Percentiles rank a stretch among this genome's conserved stretches.
Evolutionary conservation across 164 flowering plant genomes (phyloP).

Genomic region (Chimonanthus salicifolius): DNA sequence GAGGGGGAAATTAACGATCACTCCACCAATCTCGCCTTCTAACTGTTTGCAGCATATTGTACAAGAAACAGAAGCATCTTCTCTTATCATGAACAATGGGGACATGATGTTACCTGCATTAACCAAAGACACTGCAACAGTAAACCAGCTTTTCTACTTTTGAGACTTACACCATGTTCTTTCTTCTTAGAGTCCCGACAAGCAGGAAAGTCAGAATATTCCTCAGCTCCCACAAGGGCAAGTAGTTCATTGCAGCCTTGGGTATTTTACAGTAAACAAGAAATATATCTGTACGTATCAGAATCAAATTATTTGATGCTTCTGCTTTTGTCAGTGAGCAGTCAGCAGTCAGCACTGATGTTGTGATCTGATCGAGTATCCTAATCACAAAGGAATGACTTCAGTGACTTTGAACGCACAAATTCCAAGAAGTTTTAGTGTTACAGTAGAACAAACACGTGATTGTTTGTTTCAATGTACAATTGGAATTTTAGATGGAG

Average conservation of each 20-base stretch:
- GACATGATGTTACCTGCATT: neutral
- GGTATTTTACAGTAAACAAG: neutral
- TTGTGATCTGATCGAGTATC: neutral
- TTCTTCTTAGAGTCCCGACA: neutral
- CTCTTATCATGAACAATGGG: neutral
- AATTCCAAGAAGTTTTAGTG: neutral
- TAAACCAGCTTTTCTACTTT: neutral
- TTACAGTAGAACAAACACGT: neutral
- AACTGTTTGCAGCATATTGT: neutral
- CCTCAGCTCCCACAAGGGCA: neutral
- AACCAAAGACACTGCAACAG: neutral
- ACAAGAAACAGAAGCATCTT: neutral
- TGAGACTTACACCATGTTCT: neutral
- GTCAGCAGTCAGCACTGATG: neutral
- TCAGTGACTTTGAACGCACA: neutral
- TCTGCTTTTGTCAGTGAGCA: too few species aligned
- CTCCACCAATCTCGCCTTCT: too few species aligned
- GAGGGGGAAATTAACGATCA: too few species aligned
- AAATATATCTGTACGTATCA: too few species aligned
- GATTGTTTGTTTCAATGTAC: neutral
- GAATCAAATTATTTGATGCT: neutral
- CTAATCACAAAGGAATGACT: neutral
- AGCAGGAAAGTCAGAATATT: neutral
- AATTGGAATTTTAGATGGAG: neutral
- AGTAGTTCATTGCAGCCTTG: neutral